Evolutionary conservation across 1,139 yeast genomes (phyloP), one percentile per base, ranked within the genome.

Genomic region (Komagataea norvegica): DNA sequence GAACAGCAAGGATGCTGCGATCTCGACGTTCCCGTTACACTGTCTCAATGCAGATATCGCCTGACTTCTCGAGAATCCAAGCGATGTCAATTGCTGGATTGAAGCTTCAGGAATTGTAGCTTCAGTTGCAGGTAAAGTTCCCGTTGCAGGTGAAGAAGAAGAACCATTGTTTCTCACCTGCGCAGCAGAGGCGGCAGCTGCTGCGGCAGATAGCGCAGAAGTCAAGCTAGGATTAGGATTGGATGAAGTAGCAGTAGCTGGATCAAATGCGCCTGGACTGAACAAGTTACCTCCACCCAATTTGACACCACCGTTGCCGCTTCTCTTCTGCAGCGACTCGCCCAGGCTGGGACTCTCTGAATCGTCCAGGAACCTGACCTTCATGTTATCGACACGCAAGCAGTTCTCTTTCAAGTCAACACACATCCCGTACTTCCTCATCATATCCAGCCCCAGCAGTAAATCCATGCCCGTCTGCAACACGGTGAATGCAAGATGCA

Each of bases 401-500:
- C 71, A 72, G 52, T 85, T 81, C 36, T 67, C 67, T 33, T 71
- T 72, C 50, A 91, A 67, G 59, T 93, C 96, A 39, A 91, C 77
- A 24, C 72, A 65, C 37, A 95, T 95, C 52, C 80, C 88, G 59
- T 89, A 93, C 49, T 96, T 76, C 61, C 83, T 80, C 53, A 93
- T 70, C 95, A 89, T 67, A 46, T 70, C 75, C 26, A 70, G 49
- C 0, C 74, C 75, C 3, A 70, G 66, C 23, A 80, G 59, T 37
- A 80, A 64, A 46, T 81, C 89, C 17, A 80, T 82, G n/a, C 70
- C 70, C 1, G 88, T 77, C 46, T 89, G 95, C 42, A 91, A 61
- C 2, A 91, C 91, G 3, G 79, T 77, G 55, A 91, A 85, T 19
- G 91, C 75, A 54, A 96, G 86, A 2, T 96, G 91, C 42, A 79